These are phyloP conservation scores for Penicillium concentricum DNA, from an alignment of 2,329 filamentous ascomycete genomes.

Conservation along the genomic window DNA sequence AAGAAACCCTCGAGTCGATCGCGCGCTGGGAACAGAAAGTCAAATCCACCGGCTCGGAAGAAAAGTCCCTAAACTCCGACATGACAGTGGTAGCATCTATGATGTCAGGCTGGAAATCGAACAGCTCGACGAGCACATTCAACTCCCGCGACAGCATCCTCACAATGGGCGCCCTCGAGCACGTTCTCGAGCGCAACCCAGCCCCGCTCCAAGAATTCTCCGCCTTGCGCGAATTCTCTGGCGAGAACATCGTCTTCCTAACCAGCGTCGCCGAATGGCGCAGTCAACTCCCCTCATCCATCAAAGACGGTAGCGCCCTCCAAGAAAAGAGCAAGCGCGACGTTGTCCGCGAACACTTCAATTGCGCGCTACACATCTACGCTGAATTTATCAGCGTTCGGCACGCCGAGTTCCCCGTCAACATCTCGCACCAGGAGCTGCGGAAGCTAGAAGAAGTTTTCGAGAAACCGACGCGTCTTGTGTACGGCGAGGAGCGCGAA, in stretches of 20 bases:
- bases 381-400: conserved; percentile 59
- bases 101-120: conserved; percentile 30
- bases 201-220: conserved; percentile 63
- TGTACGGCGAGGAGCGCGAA: conserved; percentile 45
- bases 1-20: conserved; percentile 39
- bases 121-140: conserved; percentile 40
- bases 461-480: conserved; percentile 48
- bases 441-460: conserved; percentile 58
- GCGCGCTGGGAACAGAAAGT: conserved; percentile 40
- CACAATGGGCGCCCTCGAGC: conserved; percentile 63
- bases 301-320: conserved; percentile 17
- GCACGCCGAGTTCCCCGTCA: conserved; percentile 66
- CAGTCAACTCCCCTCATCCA: conserved; percentile 23
- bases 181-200: conserved; percentile 58
- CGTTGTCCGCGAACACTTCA: conserved; percentile 54
- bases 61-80: conserved; percentile 30
- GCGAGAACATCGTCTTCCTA: conserved; percentile 69
- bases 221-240: conserved; percentile 65
- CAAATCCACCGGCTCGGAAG: conserved; percentile 21
- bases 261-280: conserved; percentile 60
- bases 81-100: conserved; percentile 32
- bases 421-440: conserved; percentile 60
- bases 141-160: conserved; percentile 50
- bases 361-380: conserved; percentile 61
- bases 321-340: conserved; percentile 26